Base-by-base conservation (phyloP, 805 yeast species). In the Sporopachydermia quercuum region DNA sequence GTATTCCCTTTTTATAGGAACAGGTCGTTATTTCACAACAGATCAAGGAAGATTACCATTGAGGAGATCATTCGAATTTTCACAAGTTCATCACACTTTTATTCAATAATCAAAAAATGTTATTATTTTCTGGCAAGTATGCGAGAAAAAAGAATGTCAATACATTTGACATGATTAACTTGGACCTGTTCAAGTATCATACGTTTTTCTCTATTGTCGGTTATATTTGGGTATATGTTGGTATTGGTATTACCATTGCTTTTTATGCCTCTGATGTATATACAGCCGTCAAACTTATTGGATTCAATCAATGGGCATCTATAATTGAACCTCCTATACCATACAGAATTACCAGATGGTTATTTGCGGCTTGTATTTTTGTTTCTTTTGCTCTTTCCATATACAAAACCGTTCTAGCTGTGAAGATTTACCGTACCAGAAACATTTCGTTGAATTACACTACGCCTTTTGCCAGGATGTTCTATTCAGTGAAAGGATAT, bases 341-440 rank as follows among this genome's bases (percentile, higher is more conserved):
- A 1, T 65, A 70, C 43, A 69, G 49, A 52, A 73, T 68, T 42
- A 69, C 65, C 43, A 72, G 62, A 51, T 80, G 89, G 89, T 59
- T 80, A n/a, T 80, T 79, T 52, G 73, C 80, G 15, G 83, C 78
- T 3, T 85, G 95, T 55, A 85, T 85, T 43, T 66, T 85, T 8
- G 69, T 81, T 40, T 78, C 89, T 5, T 62, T 82, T 38, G 57
- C 70, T 3, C 59, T 80, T 17, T 49, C 78, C 38, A 45, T 74
- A 1, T 75, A 74, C 57, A 79, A 76, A 40, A 61, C 70, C 51
- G 47, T 71, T 3, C 61, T 71, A 57, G 91, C 85, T 1, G 58
- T 71, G 6, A 63, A 68, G 39, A 66, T 77, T 6, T 77, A 66
- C 48, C 60, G 67, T 35, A 73, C 84, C 2, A 62, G 70, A 43